These are phyloP conservation scores for Isabelozyma pseudorhagii DNA, from an alignment of 805 yeast species.

Conservation along the genomic window DNA sequence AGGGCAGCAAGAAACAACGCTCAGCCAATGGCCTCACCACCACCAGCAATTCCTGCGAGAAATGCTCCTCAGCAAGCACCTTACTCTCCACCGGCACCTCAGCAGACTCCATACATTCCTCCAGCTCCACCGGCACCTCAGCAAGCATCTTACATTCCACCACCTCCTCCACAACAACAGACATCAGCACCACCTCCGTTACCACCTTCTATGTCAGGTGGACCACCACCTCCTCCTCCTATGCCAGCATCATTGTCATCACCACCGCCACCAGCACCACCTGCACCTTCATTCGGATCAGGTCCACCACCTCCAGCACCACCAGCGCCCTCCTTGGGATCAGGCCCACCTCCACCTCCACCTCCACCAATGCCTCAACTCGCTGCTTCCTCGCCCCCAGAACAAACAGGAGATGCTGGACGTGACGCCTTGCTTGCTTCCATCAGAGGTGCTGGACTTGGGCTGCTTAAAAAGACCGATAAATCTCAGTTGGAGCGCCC, in stretches of 20 bases:
- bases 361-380: conserved; percentile 27
- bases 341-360: conserved; percentile 45
- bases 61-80: neutral
- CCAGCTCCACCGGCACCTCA: neutral
- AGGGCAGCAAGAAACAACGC: conserved; percentile 16
- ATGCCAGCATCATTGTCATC: conserved; percentile 9
- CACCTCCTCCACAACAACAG: conserved; percentile 1
- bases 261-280: conserved; percentile 18
- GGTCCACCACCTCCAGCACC: conserved; percentile 26
- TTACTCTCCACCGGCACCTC: conserved; percentile 1
- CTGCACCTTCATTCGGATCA: conserved; percentile 5
- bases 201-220: conserved; percentile 4
- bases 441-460: conserved; percentile 76
- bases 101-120: neutral
- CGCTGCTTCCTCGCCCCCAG: conserved; percentile 14
- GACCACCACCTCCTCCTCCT: conserved; percentile 12
- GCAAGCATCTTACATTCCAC: conserved; percentile 2
- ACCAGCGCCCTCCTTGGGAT: conserved; percentile 19
- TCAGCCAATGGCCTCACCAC: conserved; percentile 5
- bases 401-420: conserved; percentile 43
- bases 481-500: conserved; percentile 82
- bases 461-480: conserved; percentile 70
- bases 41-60: conserved; percentile 1
- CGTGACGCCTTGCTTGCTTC: conserved; percentile 86
- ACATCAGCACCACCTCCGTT: conserved; percentile 4